Percentiles rank a stretch among this genome's conserved stretches.
phyloP scores from a whole-genome alignment of 495 filamentous ascomycete species.

The Glutinoglossum americanum region DNA sequence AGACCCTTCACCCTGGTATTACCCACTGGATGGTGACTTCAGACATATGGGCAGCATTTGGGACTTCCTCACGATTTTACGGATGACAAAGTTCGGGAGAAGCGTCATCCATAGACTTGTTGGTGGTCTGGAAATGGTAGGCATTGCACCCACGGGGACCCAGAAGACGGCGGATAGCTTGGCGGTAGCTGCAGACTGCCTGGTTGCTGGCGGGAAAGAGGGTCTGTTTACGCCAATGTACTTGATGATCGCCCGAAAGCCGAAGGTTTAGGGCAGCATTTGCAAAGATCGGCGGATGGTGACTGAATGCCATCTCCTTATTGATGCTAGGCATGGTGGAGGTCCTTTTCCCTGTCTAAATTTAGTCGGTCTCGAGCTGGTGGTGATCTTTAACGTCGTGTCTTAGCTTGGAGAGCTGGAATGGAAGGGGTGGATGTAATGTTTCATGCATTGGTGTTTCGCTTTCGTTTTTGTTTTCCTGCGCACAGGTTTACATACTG shows the following conservation, averaged over 20 bases:
- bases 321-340: background rate
- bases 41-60: constrained; percentile 59
- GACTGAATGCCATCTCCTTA: too few species aligned
- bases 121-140: constrained; percentile 50
- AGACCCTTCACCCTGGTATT: constrained; percentile 82
- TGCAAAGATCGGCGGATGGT: too few species aligned
- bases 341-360: background rate
- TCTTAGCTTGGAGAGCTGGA: too few species aligned
- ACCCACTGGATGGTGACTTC: constrained; percentile 64
- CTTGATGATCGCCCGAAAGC: constrained; percentile 91
- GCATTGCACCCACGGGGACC: constrained; percentile 61
- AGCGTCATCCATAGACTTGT: constrained; percentile 57
- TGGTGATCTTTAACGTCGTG: background rate
- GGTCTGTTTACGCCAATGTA: constrained; percentile 99
- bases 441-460: constrained; percentile 41
- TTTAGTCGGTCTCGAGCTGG: background rate
- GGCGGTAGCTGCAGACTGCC: constrained; percentile 59
- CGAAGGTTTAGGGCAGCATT: constrained; percentile 12
- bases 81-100: constrained; percentile 80
- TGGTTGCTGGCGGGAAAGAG: constrained; percentile 78
- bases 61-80: constrained; percentile 66
- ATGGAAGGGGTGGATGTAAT: constrained; percentile 2
- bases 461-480: background rate
- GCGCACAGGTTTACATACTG: background rate
- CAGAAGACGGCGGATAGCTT: constrained; percentile 91